These are phyloP conservation scores for Coleophoma crateriformis DNA, from an alignment of 2,329 filamentous ascomycete species.

Conservation along the genomic window DNA sequence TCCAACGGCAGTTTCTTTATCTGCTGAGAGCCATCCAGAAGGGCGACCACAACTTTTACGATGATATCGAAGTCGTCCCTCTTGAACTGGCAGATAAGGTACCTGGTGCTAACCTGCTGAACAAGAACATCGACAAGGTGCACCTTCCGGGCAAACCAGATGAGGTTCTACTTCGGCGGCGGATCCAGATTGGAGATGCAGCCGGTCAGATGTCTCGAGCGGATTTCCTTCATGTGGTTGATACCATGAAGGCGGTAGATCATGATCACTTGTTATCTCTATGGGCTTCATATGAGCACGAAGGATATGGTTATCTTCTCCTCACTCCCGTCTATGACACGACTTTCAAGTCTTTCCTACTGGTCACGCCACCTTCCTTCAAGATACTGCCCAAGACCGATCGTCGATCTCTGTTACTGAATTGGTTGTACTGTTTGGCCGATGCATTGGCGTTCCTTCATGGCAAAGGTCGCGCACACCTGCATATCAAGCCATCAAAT, in stretches of 20 bases:
- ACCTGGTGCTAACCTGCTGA: constrained; percentile 29
- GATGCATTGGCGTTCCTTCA: constrained; percentile 66
- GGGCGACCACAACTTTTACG: constrained; percentile 58
- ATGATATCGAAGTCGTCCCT: constrained; percentile 63
- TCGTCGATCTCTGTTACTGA: constrained; percentile 54
- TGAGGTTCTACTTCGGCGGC: constrained; percentile 50
- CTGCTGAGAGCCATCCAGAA: constrained; percentile 57
- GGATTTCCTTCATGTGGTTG: constrained; percentile 57
- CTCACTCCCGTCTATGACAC: constrained; percentile 63
- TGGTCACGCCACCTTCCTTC: constrained; percentile 55
- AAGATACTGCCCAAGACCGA: constrained; percentile 56
- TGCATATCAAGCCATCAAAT: constrained; percentile 65
- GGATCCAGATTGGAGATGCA: constrained; percentile 44
- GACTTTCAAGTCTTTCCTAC: constrained; percentile 62
- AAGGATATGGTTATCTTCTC: constrained; percentile 58
- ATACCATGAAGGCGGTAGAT: constrained; percentile 49
- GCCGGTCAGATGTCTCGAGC: constrained; percentile 39
- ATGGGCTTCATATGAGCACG: constrained; percentile 65
- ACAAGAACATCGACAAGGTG: constrained; percentile 49
- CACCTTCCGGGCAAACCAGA: constrained; percentile 57
- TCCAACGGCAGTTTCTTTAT: constrained; percentile 65
- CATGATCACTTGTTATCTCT: constrained; percentile 68
- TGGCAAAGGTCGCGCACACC: constrained; percentile 56
- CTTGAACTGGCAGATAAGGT: constrained; percentile 60
- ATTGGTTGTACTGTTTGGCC: constrained; percentile 69